Percentiles rank a stretch among this genome's conserved stretches.
Evolutionary conservation across 805 yeast genomes (phyloP).

Genomic region (Candida odintsovae): DNA sequence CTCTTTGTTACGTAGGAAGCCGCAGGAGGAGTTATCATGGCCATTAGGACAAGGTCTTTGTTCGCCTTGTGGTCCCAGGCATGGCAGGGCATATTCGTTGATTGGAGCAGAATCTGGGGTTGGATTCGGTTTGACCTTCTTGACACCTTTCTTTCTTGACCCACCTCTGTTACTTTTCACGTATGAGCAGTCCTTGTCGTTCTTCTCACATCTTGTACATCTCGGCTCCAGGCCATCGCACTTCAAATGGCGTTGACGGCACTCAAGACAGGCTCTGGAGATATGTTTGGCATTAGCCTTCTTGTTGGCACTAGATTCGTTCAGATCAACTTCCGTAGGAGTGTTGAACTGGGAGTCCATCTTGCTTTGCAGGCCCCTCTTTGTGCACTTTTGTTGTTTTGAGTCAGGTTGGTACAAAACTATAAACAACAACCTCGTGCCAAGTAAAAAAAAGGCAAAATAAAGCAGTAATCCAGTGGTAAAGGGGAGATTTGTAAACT

Average conservation of each 20-base stretch:
- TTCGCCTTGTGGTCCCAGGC: conserved; percentile 11
- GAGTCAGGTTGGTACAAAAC: too few relatives aligned
- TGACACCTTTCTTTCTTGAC: conserved; percentile 43
- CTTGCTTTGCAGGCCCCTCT: not conserved
- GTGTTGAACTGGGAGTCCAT: not conserved
- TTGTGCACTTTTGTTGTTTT: not conserved
- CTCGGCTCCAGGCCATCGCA: conserved; percentile 44
- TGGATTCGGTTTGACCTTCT: conserved; percentile 13
- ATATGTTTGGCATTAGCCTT: conserved; percentile 31
- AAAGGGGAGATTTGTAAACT: not conserved
- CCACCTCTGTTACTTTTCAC: conserved; percentile 52
- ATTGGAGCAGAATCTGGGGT: not conserved
- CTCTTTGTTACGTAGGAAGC: conserved; percentile 11
- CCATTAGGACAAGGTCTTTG: conserved; percentile 20
- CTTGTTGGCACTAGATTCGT: not conserved
- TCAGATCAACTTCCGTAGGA: not conserved
- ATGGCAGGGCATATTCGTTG: conserved; percentile 12
- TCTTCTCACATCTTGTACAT: conserved; percentile 36
- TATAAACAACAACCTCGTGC: not conserved
- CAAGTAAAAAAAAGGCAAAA: not conserved
- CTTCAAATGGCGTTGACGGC: conserved; percentile 44
- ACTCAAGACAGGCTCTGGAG: conserved; percentile 45
- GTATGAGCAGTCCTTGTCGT: conserved; percentile 34
- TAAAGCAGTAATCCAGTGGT: not conserved
- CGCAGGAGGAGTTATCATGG: conserved; percentile 16